phyloP scores from a whole-genome alignment of 2,329 filamentous ascomycete genomes.

The Apiospora arundinis region DNA sequence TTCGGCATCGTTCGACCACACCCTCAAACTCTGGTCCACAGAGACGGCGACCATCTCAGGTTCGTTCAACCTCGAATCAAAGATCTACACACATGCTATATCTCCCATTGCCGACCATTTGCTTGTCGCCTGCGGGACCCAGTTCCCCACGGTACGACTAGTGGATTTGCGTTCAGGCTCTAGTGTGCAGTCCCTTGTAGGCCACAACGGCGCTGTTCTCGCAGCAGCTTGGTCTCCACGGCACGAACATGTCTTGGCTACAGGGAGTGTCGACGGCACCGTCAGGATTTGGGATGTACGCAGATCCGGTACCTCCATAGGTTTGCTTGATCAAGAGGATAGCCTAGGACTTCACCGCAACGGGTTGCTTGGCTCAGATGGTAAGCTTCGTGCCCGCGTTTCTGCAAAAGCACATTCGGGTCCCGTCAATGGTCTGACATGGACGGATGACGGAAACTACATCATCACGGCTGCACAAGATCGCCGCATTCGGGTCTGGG shows the following conservation, averaged over 20 bases:
- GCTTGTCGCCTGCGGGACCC: conserved; percentile 86
- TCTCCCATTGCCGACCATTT: conserved; percentile 76
- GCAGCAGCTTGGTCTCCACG: conserved; percentile 82
- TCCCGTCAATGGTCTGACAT: conserved; percentile 83
- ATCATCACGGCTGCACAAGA: conserved; percentile 86
- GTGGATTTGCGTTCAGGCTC: conserved; percentile 86
- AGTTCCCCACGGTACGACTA: conserved; percentile 82
- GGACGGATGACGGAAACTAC: conserved; percentile 80
- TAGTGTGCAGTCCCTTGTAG: conserved; percentile 72
- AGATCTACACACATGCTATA: conserved; percentile 78
- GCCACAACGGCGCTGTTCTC: conserved; percentile 71
- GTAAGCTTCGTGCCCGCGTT: conserved; percentile 44
- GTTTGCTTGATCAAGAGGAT: conserved; percentile 84
- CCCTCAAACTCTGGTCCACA: conserved; percentile 77
- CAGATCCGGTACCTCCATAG: conserved; percentile 76
- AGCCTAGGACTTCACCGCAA: conserved; percentile 67
- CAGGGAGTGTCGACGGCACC: conserved; percentile 83
- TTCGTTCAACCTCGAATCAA: conserved; percentile 71
- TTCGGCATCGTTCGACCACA: conserved; percentile 79
- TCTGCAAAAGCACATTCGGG: conserved; percentile 75
- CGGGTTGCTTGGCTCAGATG: conserved; percentile 43
- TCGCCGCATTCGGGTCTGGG: conserved; percentile 85
- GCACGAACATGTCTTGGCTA: conserved; percentile 79
- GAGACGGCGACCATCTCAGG: conserved; percentile 65
- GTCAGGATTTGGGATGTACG: conserved; percentile 89